phyloP scores from a whole-genome alignment of 2,329 filamentous ascomycete species.

The Arthrobotrys iridis region DNA sequence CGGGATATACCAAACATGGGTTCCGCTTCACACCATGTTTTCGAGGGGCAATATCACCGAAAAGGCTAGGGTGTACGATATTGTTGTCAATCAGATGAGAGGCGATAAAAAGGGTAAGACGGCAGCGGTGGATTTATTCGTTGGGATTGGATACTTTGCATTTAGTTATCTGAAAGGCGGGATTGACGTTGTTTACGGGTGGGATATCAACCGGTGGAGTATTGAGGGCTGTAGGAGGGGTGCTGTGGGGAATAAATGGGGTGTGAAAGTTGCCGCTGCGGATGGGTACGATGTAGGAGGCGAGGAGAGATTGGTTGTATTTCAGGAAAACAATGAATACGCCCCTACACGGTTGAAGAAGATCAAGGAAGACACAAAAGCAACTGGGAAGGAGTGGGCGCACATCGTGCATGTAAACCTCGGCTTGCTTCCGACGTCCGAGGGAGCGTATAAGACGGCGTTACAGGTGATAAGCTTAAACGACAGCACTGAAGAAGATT shows the following conservation, averaged over 20 bases:
- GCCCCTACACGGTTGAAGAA: conserved; percentile 64
- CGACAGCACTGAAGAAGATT: conserved; percentile 57
- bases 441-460: conserved; percentile 67
- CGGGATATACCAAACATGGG: conserved; percentile 84
- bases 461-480: conserved; percentile 63
- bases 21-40: conserved; percentile 93
- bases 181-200: conserved; percentile 76
- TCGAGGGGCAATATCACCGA: conserved; percentile 89
- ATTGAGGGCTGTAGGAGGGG: conserved; percentile 83
- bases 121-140: conserved; percentile 79
- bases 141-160: conserved; percentile 92
- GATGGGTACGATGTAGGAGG: conserved; percentile 62
- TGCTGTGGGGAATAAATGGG: conserved; percentile 75
- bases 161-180: conserved; percentile 82
- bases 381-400: background rate
- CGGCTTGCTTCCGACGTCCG: conserved; percentile 71
- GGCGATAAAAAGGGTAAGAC: background rate
- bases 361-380: conserved; percentile 57
- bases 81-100: conserved; percentile 60
- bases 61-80: conserved; percentile 76
- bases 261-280: conserved; percentile 67
- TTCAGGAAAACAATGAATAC: conserved; percentile 73
- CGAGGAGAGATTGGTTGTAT: conserved; percentile 69
- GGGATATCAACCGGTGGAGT: conserved; percentile 90
- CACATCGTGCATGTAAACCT: conserved; percentile 71